A percentile compares a stretch with the other conserved stretches of the same genome.
Evolutionary conservation across 176 grass and related monocot genomes (phyloP).

Genomic region (Triticum urartu): DNA sequence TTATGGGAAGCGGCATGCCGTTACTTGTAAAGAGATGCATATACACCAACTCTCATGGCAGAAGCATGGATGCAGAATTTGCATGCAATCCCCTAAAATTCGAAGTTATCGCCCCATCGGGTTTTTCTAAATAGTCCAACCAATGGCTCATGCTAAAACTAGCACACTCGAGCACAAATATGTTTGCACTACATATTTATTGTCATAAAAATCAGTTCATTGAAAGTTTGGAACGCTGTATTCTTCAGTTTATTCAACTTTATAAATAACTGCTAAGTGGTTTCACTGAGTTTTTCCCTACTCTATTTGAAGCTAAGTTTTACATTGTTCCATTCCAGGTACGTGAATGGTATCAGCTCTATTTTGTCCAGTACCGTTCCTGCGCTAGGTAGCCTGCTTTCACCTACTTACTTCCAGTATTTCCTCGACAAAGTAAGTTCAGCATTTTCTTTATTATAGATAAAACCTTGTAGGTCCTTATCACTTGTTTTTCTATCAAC

Average conservation of each 20-base stretch:
- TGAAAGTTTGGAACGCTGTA: background rate
- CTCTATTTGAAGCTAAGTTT: conserved; percentile 5
- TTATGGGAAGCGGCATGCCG: background rate
- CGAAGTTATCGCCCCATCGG: background rate
- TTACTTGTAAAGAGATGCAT: background rate
- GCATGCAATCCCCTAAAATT: background rate
- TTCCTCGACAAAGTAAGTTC: conserved; percentile 94
- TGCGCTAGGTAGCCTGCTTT: conserved; percentile 78
- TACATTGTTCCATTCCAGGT: conserved; percentile 52
- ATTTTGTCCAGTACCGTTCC: conserved; percentile 94
- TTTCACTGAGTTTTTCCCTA: background rate
- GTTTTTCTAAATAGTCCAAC: background rate
- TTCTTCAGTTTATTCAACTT: conserved; percentile 6
- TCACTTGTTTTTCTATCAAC: background rate
- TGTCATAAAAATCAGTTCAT: background rate
- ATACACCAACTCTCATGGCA: background rate
- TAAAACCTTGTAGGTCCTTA: conserved; percentile 6
- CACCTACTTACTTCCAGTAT: conserved; percentile 96
- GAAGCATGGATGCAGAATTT: background rate
- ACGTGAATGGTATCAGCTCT: conserved; percentile 93
- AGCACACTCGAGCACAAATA: background rate
- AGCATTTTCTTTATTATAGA: conserved; percentile 6
- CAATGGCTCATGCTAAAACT: background rate
- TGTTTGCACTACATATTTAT: background rate
- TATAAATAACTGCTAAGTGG: conserved; percentile 15